phyloP scores from a whole-genome alignment of 805 yeast species.

The Myxozyma neglecta region DNA sequence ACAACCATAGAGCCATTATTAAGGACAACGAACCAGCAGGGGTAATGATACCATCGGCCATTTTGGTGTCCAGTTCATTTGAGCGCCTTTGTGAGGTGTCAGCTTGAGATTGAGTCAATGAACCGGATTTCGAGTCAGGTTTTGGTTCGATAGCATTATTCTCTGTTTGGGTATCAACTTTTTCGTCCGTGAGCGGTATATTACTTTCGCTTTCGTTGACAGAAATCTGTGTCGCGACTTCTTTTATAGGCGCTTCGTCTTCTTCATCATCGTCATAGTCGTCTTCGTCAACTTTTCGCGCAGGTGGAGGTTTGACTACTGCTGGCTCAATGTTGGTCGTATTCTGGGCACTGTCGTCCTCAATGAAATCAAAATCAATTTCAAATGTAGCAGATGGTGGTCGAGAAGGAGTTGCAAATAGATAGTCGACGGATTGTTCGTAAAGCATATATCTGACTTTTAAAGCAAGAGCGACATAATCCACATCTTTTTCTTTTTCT shows the following conservation, averaged over 20 bases:
- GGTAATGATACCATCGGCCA: constrained; percentile 24
- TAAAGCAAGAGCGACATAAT: constrained; percentile 41
- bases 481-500: constrained; percentile 30
- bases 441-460: constrained; percentile 46
- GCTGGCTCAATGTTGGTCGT: neutral
- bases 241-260: constrained; percentile 33
- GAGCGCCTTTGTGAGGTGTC: constrained; percentile 5
- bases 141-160: neutral
- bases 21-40: constrained; percentile 23
- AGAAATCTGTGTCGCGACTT: neutral
- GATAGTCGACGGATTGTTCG: constrained; percentile 39
- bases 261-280: constrained; percentile 44
- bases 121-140: constrained; percentile 1
- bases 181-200: neutral
- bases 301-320: constrained; percentile 4
- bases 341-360: constrained; percentile 21
- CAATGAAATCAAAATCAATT: constrained; percentile 33
- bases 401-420: constrained; percentile 33
- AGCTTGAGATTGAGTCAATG: neutral
- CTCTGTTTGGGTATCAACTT: neutral
- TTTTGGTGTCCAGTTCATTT: constrained; percentile 6
- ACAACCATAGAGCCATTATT: neutral
- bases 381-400: constrained; percentile 26
- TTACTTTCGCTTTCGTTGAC: neutral
- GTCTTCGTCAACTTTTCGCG: constrained; percentile 26